phyloP scores from a whole-genome alignment of 1,139 yeast species.

The Blastobotrys illinoisensis region DNA sequence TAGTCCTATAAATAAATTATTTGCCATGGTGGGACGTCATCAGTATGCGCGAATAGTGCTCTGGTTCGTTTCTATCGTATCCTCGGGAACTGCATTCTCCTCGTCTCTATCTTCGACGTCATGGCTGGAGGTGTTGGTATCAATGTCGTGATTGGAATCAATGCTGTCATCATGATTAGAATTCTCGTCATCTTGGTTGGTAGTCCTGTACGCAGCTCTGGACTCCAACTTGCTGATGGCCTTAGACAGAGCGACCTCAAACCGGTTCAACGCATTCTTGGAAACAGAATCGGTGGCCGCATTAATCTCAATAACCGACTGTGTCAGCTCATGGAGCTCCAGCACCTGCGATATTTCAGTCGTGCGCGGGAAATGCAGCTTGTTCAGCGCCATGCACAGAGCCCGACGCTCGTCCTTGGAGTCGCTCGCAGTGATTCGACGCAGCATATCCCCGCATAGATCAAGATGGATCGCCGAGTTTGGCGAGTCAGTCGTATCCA shows the following conservation, averaged over 20 bases:
- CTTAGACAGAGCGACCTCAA: slow-evolving; percentile 9
- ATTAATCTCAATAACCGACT: slow-evolving; percentile 27
- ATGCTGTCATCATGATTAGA: neutral
- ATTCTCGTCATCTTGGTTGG: neutral
- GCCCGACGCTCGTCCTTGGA: slow-evolving; percentile 50
- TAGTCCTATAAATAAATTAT: neutral
- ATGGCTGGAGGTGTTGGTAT: neutral
- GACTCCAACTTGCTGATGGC: slow-evolving; percentile 9
- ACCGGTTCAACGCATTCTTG: slow-evolving; percentile 12
- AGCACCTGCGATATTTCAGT: slow-evolving; percentile 14
- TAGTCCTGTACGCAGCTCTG: neutral
- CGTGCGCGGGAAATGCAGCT: slow-evolving; percentile 39
- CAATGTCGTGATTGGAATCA: no score
- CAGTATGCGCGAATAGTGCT: neutral
- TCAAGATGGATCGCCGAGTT: slow-evolving; percentile 46
- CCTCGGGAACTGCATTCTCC: neutral
- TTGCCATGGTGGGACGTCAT: neutral
- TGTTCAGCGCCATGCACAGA: slow-evolving; percentile 48
- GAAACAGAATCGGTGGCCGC: slow-evolving; percentile 12
- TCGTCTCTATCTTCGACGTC: slow-evolving; percentile 1
- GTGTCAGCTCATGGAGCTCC: slow-evolving; percentile 23
- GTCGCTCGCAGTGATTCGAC: slow-evolving; percentile 40
- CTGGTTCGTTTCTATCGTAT: slow-evolving; percentile 3
- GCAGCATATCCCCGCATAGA: slow-evolving; percentile 53
- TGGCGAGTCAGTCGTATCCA: slow-evolving; percentile 42